A percentile compares a stretch with the other conserved stretches of the same genome.
These are phyloP conservation scores for Spiromastix sp. DNA, from an alignment of 2,329 filamentous ascomycete species.

Conservation along the genomic window DNA sequence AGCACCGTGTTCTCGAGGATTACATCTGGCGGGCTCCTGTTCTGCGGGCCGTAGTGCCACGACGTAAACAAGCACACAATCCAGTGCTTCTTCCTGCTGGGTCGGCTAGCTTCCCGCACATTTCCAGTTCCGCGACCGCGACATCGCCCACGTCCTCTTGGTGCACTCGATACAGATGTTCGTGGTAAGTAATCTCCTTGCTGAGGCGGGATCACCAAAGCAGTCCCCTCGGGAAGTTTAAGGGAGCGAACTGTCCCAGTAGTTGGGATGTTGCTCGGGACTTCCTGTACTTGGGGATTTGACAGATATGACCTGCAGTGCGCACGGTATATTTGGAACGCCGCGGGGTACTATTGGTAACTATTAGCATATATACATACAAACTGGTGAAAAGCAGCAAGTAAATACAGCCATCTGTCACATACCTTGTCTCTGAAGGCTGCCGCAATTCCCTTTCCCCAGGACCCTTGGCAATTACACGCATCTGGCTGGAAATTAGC, in stretches of 20 bases:
- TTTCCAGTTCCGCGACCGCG: neutral
- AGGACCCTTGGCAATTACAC: conserved; percentile 48
- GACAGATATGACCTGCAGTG: conserved; percentile 33
- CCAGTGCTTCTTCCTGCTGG: conserved; percentile 35
- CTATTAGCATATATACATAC: conserved; percentile 5
- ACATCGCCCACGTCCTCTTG: neutral
- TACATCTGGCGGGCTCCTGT: conserved; percentile 22
- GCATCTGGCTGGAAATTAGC: conserved; percentile 30
- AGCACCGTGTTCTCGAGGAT: conserved; percentile 41
- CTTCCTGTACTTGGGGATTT: conserved; percentile 9
- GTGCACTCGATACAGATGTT: neutral
- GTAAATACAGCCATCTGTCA: neutral
- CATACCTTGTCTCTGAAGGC: conserved; percentile 35
- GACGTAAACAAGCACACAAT: conserved; percentile 52
- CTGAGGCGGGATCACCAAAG: conserved; percentile 44
- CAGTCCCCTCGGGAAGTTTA: conserved; percentile 33
- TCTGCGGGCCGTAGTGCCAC: conserved; percentile 34
- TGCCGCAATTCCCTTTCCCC: conserved; percentile 49
- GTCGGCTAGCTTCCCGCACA: too few species aligned
- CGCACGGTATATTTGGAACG: conserved; percentile 36
- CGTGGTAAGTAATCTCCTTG: conserved; percentile 19
- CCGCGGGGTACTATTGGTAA: conserved; percentile 37
- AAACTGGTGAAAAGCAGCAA: neutral
- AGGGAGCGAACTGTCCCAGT: conserved; percentile 9
- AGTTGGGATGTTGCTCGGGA: neutral